A percentile compares a stretch with the other conserved stretches of the same genome.
Conservation (phyloP, 306 rosid species). For the Albizia julibrissin region DNA sequence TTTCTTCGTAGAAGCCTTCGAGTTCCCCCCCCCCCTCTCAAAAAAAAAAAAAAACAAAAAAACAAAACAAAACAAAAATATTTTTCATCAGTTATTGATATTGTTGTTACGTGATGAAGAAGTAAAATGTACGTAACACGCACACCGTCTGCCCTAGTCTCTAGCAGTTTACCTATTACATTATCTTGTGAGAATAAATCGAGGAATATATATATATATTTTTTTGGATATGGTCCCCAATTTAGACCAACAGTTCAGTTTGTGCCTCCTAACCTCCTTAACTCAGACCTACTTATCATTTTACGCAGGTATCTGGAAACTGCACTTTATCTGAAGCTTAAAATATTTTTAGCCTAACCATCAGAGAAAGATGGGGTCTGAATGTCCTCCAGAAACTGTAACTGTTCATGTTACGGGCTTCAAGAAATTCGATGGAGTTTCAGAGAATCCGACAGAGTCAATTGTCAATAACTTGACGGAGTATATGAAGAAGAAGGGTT, state of each 20-base stretch:
- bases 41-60: no score
- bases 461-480: slow-evolving; percentile 63
- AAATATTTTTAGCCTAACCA: slow-evolving; percentile 31
- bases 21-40: background rate
- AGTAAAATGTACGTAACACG: background rate
- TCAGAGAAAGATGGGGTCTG: slow-evolving; percentile 81
- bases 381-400: slow-evolving; percentile 74
- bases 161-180: background rate
- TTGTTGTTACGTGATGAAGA: background rate
- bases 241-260: background rate
- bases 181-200: background rate
- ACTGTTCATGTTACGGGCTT: slow-evolving; percentile 89
- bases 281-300: slow-evolving; percentile 24
- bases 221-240: background rate
- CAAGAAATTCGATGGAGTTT: slow-evolving; percentile 97
- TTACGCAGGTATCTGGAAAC: slow-evolving; percentile 52
- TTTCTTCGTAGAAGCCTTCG: slow-evolving; percentile 1
- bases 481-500: slow-evolving; percentile 73
- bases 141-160: background rate
- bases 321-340: slow-evolving; percentile 41
- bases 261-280: slow-evolving; percentile 1
- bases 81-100: background rate
- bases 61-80: no score
- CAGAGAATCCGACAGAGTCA: slow-evolving; percentile 89
- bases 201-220: background rate